Percentiles rank a stretch among this genome's conserved stretches.
Conservation (phyloP, 306 rosid species). For the Dryas alaskensis region DNA sequence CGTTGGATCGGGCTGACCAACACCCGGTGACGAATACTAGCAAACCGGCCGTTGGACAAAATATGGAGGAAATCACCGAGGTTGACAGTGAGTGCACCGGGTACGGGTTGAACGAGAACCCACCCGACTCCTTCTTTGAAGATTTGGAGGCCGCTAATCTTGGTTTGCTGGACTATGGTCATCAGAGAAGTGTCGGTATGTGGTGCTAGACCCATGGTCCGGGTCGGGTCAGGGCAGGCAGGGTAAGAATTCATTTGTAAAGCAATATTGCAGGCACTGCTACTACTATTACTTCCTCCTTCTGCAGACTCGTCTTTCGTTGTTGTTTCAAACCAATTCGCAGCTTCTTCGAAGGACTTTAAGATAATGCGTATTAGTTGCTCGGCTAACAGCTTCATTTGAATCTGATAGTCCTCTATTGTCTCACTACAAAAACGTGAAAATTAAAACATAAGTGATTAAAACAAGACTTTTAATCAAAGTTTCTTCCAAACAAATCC, state of each 20-base stretch:
- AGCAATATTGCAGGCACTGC: slow-evolving; percentile 16
- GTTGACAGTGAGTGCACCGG: slow-evolving; percentile 42
- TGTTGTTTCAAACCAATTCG: slow-evolving; percentile 34
- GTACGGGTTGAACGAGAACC: slow-evolving; percentile 47
- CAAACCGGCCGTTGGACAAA: slow-evolving; percentile 51
- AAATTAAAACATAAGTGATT: not conserved
- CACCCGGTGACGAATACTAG: slow-evolving; percentile 52
- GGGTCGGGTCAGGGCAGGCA: slow-evolving; percentile 55
- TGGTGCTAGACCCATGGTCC: slow-evolving; percentile 70
- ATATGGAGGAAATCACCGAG: slow-evolving; percentile 65
- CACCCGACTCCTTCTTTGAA: slow-evolving; percentile 51
- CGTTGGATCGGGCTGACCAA: slow-evolving; percentile 40
- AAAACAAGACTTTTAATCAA: not conserved
- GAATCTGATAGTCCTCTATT: slow-evolving; percentile 48
- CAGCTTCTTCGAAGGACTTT: slow-evolving; percentile 30
- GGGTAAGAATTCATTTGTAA: slow-evolving; percentile 73
- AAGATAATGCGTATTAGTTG: slow-evolving; percentile 37
- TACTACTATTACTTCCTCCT: too few species aligned
- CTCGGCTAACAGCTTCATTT: slow-evolving; percentile 55
- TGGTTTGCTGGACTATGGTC: slow-evolving; percentile 60
- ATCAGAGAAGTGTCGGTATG: slow-evolving; percentile 77
- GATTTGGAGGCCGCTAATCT: slow-evolving; percentile 56
- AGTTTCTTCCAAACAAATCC: not conserved
- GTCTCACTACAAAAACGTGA: slow-evolving; percentile 32
- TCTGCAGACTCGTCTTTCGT: too few species aligned